A percentile compares a stretch with the other conserved stretches of the same genome.
Evolutionary conservation across 768 basidiomycete genomes (phyloP).

Genomic region (Serendipita vermifera): DNA sequence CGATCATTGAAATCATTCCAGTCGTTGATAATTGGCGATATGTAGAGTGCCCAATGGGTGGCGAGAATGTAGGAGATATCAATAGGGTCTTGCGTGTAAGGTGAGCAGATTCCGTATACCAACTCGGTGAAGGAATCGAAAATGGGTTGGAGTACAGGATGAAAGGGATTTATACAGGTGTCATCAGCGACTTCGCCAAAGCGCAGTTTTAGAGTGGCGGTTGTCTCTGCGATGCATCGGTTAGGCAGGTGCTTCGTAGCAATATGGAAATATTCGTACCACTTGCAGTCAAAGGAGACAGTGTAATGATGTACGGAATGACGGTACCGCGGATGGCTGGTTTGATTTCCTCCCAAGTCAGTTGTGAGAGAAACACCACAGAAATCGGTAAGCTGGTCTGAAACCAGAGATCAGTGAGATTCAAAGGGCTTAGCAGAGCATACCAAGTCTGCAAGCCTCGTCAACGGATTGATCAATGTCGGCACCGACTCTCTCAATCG

Average conservation of each 20-base stretch:
- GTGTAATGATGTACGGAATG: conserved; percentile 56
- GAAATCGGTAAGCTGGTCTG: conserved; percentile 48
- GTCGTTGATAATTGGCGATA: conserved; percentile 51
- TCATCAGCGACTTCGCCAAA: conserved; percentile 9
- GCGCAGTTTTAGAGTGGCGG: neutral
- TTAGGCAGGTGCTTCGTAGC: conserved; percentile 5
- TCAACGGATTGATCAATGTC: conserved; percentile 55
- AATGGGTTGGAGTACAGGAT: conserved; percentile 35
- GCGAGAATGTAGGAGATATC: conserved; percentile 67
- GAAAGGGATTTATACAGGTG: conserved; percentile 35
- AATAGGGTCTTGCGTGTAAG: conserved; percentile 50
- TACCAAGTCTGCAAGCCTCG: conserved; percentile 61
- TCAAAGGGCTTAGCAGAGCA: conserved; percentile 9
- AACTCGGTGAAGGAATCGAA: conserved; percentile 51
- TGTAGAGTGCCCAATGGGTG: conserved; percentile 70
- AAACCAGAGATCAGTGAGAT: conserved; percentile 1
- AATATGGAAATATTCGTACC: conserved; percentile 26
- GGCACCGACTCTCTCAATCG: conserved; percentile 47
- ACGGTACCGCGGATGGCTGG: conserved; percentile 55
- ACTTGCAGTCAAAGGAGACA: conserved; percentile 42
- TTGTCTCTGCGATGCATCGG: neutral
- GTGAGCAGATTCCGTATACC: conserved; percentile 46
- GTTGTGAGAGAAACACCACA: conserved; percentile 49
- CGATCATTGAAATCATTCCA: conserved; percentile 17
- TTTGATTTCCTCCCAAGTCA: conserved; percentile 60